Evolutionary conservation across 139 green algal species (phyloP), one percentile per base, ranked within the genome.

Genomic region (Haematococcus sp.): DNA sequence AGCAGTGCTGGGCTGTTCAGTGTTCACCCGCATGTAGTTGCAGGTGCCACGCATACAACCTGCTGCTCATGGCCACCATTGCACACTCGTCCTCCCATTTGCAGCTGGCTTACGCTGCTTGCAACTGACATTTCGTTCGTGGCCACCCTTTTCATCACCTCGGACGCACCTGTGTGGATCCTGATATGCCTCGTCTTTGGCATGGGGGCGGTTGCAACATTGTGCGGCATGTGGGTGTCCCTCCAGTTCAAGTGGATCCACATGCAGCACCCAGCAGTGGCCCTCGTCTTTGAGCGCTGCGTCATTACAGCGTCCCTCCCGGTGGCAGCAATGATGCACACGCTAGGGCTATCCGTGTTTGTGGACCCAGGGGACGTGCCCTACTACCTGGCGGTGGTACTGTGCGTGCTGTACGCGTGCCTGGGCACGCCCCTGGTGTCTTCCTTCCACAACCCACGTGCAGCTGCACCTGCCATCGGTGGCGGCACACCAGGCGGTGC

Each of bases 201-300:
- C n/a, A 59, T 83, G 40, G 43, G 78, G 7, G 64, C 44, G 25
- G 64, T 80, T 30, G 17, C 78, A 27, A 20, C 74, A 7, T 67
- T 83, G 20, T 56, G 32, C 13, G 85, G 80, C 43, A 85, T 86
- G 40, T 98, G 94, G 94, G 85, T 81, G 5, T 94, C 90, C 9
- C 66, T 98, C 63, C 92, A 98, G 82, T 98, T 98, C 83, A 87
- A 86, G 30, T 98, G 89, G 81, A 76, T 98, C 20, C 61, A 67
- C 30, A 72, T 49, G 33, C 35, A 68, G 67, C 88, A 97, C 75
- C 93, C 94, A 5, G 81, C 82, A 20, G 84, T 95, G n/a, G 84
- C 89, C 11, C 70, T 97, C 27, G 88, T 90, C 1, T 89, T 97
- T 73, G 94, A 98, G 70, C 89, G 90, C 59, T 83, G 92, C 43